Evolutionary conservation across 2,329 filamentous ascomycete species (phyloP).

Genomic region (Nothopassalora personata): DNA sequence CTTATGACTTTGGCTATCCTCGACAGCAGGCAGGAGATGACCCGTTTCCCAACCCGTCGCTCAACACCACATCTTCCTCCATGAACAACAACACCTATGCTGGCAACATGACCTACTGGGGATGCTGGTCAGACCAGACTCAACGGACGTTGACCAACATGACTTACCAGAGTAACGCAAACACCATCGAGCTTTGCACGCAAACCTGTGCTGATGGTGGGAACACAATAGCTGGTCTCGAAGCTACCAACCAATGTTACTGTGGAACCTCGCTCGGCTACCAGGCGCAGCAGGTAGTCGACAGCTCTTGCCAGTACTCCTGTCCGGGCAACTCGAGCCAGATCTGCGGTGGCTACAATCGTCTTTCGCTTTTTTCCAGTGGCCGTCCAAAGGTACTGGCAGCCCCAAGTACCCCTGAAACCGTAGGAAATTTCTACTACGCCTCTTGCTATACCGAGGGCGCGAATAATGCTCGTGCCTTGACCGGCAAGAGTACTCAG

Average conservation of each 20-base stretch:
- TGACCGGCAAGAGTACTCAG: conserved; percentile 24
- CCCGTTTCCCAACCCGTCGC: conserved; percentile 29
- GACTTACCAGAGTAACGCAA: conserved; percentile 26
- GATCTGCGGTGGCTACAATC: conserved; percentile 29
- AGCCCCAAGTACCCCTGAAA: conserved; percentile 26
- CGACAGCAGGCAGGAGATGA: conserved; percentile 31
- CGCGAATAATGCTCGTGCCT: conserved; percentile 22
- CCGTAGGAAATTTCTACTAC: conserved; percentile 26
- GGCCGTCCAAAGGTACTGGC: conserved; percentile 18
- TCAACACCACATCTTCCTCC: conserved; percentile 18
- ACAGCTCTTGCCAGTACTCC: conserved; percentile 26
- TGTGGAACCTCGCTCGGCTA: conserved; percentile 30
- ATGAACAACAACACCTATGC: conserved; percentile 30
- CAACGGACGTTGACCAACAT: conserved; percentile 22
- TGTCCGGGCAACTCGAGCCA: conserved; percentile 32
- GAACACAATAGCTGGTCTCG: conserved; percentile 34
- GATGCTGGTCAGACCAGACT: conserved; percentile 33
- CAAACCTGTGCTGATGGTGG: conserved; percentile 27
- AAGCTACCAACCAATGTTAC: conserved; percentile 32
- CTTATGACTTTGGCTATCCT: conserved; percentile 36
- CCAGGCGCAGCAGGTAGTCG: conserved; percentile 25
- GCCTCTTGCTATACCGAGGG: conserved; percentile 31
- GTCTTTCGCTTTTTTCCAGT: conserved; percentile 31
- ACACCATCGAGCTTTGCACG: conserved; percentile 32
- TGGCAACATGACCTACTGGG: conserved; percentile 34